A percentile compares a stretch with the other conserved stretches of the same genome.
phyloP scores from a whole-genome alignment of 2,329 filamentous ascomycete species.

The Colletotrichum phormii region DNA sequence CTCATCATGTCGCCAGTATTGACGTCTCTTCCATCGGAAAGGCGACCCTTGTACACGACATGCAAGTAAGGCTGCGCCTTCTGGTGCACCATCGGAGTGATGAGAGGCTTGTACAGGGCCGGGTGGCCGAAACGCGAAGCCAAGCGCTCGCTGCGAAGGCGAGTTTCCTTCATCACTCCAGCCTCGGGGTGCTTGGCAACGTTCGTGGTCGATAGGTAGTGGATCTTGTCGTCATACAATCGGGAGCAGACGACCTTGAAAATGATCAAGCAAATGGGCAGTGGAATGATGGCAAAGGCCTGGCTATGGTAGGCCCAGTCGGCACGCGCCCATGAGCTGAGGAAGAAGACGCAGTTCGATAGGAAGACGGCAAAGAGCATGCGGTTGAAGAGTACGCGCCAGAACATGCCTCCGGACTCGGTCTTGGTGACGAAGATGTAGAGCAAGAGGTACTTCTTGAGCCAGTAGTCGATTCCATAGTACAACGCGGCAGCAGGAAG shows the following conservation, averaged over 20 bases:
- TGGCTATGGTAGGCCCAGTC: conserved; percentile 64
- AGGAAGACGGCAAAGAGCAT: conserved; percentile 85
- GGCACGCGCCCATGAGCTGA: conserved; percentile 79
- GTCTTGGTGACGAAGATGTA: conserved; percentile 98
- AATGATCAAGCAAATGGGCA: conserved; percentile 80
- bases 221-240: conserved; percentile 81
- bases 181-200: conserved; percentile 59
- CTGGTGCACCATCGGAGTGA: conserved; percentile 94
- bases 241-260: conserved; percentile 90
- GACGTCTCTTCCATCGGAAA: conserved; percentile 73
- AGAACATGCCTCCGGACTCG: conserved; percentile 93
- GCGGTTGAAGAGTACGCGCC: conserved; percentile 94
- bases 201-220: conserved; percentile 80
- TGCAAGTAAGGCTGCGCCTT: conserved; percentile 88
- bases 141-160: conserved; percentile 74
- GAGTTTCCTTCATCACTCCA: conserved; percentile 62
- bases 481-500: conserved; percentile 89
- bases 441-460: conserved; percentile 95
- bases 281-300: conserved; percentile 77
- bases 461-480: conserved; percentile 85
- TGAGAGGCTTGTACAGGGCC: conserved; percentile 87
- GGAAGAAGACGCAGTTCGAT: conserved; percentile 80
- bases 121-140: conserved; percentile 89
- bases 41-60: conserved; percentile 85
- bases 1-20: conserved; percentile 67